A percentile compares a stretch with the other conserved stretches of the same genome.
Conservation (phyloP, 2,329 filamentous ascomycete species). For the Talaromyces sp. region DNA sequence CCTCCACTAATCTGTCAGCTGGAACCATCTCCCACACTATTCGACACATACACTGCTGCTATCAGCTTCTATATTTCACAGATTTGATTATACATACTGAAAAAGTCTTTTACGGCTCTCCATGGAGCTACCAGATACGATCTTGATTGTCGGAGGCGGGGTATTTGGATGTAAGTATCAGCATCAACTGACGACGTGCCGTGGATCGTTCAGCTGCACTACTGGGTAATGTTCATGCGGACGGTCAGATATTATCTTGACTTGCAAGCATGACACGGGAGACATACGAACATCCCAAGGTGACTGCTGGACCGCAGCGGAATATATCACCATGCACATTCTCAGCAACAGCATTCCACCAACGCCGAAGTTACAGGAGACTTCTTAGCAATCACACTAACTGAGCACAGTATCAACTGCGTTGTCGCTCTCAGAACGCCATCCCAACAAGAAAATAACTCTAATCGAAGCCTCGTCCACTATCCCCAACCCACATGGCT, state of each 20-base stretch:
- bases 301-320: background rate
- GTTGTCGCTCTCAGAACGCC: slow-evolving; percentile 63
- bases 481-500: slow-evolving; percentile 58
- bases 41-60: background rate
- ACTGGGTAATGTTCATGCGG: too few species aligned
- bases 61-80: background rate
- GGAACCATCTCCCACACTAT: background rate
- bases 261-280: background rate
- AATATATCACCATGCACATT: background rate
- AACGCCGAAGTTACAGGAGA: too few species aligned
- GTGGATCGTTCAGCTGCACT: background rate
- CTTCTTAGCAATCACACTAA: background rate
- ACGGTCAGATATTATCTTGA: background rate
- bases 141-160: slow-evolving; percentile 43
- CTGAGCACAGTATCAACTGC: slow-evolving; percentile 57
- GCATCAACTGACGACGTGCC: background rate
- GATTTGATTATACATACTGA: background rate
- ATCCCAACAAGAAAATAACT: slow-evolving; percentile 51
- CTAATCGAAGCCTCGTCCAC: slow-evolving; percentile 54
- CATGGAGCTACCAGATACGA: slow-evolving; percentile 31
- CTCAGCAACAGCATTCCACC: background rate
- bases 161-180: slow-evolving; percentile 42
- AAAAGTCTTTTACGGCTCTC: background rate
- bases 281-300: too few species aligned
- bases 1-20: background rate